Percentiles rank a stretch among this genome's conserved stretches.
Evolutionary conservation across 2,329 filamentous ascomycete genomes (phyloP).

Genomic region (Bipolaris cookei): DNA sequence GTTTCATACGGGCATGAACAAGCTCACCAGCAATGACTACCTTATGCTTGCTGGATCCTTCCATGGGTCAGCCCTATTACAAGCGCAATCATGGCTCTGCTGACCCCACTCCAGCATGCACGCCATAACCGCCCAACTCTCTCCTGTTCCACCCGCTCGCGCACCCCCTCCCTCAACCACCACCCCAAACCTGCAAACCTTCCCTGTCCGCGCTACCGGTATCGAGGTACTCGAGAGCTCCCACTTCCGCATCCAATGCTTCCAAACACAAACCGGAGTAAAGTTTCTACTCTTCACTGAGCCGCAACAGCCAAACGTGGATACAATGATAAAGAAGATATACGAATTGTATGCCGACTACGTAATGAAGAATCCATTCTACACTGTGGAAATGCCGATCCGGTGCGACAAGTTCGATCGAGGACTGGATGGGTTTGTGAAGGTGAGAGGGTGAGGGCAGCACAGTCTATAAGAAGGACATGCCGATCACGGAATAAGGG

Average conservation of each 20-base stretch:
- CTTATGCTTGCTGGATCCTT: constrained; percentile 97
- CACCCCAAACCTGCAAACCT: constrained; percentile 44
- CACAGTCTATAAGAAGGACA: not conserved
- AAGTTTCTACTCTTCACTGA: constrained; percentile 98
- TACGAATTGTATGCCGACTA: constrained; percentile 97
- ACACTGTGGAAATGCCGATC: constrained; percentile 96
- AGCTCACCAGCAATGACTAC: constrained; percentile 93
- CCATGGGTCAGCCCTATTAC: constrained; percentile 71
- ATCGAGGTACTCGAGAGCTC: constrained; percentile 93
- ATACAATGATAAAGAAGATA: constrained; percentile 79
- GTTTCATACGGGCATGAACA: constrained; percentile 85
- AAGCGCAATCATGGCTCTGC: constrained; percentile 1
- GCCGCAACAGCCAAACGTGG: constrained; percentile 83
- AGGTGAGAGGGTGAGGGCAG: constrained; percentile 51
- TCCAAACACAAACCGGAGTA: constrained; percentile 89
- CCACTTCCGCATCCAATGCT: constrained; percentile 94
- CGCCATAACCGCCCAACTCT: constrained; percentile 62
- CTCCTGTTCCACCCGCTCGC: constrained; percentile 38
- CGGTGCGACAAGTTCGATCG: constrained; percentile 94
- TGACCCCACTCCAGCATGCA: constrained; percentile 58
- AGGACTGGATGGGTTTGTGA: constrained; percentile 79
- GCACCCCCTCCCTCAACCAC: constrained; percentile 31
- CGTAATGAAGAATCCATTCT: constrained; percentile 99
- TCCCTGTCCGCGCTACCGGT: constrained; percentile 65
- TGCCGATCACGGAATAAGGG: not conserved